A percentile compares a stretch with the other conserved stretches of the same genome.
Evolutionary conservation across 2,329 filamentous ascomycete species (phyloP).

Genomic region (Fusarium nelsonii): DNA sequence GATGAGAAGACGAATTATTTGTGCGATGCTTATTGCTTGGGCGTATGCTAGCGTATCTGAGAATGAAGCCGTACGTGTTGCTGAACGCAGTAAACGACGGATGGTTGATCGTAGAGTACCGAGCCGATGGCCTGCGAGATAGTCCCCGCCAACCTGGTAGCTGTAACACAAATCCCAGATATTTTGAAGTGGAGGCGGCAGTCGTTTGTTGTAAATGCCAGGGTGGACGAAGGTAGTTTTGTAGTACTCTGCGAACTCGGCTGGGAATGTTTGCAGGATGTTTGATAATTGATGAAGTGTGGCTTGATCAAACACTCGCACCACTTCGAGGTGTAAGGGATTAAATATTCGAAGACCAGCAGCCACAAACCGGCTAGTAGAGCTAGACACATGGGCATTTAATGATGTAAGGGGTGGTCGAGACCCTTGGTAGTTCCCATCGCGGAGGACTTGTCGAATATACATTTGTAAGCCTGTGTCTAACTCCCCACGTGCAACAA

Average conservation of each 20-base stretch:
- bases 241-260: not conserved
- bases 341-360: not conserved
- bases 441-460: slow-evolving; percentile 1
- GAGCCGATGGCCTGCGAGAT: not conserved
- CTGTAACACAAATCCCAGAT: not conserved
- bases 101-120: not conserved
- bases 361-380: rapidly evolving
- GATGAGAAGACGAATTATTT: not conserved
- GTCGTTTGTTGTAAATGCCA: rapidly evolving
- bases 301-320: not conserved
- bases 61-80: not conserved
- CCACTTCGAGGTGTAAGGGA: not conserved
- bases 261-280: not conserved
- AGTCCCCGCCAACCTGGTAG: not conserved
- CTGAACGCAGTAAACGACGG: not conserved
- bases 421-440: slow-evolving; percentile 2
- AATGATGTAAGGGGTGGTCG: not conserved
- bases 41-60: slow-evolving; percentile 3
- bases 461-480: slow-evolving; percentile 11
- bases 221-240: slow-evolving; percentile 10
- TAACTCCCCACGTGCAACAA: not conserved
- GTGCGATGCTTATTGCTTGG: slow-evolving; percentile 1
- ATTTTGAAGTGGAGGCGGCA: not conserved
- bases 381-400: rapidly evolving
- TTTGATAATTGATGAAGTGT: not conserved